phyloP scores from a whole-genome alignment of 768 basidiomycete species.

The Xanthoconium stramineum region DNA sequence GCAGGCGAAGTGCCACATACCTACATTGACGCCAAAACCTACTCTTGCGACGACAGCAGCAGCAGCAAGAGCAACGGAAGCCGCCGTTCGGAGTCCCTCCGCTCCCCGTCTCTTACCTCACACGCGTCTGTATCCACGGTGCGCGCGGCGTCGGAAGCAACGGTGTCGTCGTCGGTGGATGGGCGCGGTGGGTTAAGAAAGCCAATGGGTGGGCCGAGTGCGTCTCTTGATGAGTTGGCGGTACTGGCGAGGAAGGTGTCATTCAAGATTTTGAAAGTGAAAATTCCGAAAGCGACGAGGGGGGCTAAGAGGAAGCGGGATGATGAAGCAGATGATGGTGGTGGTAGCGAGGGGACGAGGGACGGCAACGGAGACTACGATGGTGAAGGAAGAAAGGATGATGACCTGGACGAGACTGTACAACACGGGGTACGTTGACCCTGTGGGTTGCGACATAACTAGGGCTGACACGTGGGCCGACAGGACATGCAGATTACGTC shows the following conservation, averaged over 20 bases:
- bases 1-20: not conserved
- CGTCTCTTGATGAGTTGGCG: slow-evolving; percentile 17
- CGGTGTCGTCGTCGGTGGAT: not conserved
- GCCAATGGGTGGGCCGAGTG: slow-evolving; percentile 17
- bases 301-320: slow-evolving; percentile 16
- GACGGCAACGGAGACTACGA: not conserved
- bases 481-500: not conserved
- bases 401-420: not conserved
- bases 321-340: not conserved
- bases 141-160: not conserved
- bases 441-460: not conserved
- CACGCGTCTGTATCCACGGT: too few species aligned
- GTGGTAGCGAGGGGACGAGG: not conserved
- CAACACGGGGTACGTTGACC: not conserved
- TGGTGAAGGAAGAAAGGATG: not conserved
- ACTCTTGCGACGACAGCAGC: too few species aligned
- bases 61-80: not conserved
- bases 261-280: slow-evolving; percentile 6
- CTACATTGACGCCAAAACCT: not conserved
- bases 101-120: too few species aligned
- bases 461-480: not conserved
- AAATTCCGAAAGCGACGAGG: slow-evolving; percentile 4
- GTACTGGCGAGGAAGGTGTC: slow-evolving; percentile 14
- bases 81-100: not conserved
- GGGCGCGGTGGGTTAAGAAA: not conserved